Conservation (phyloP, 2,329 filamentous ascomycete genomes). For the Diplodia scrobiculata region DNA sequence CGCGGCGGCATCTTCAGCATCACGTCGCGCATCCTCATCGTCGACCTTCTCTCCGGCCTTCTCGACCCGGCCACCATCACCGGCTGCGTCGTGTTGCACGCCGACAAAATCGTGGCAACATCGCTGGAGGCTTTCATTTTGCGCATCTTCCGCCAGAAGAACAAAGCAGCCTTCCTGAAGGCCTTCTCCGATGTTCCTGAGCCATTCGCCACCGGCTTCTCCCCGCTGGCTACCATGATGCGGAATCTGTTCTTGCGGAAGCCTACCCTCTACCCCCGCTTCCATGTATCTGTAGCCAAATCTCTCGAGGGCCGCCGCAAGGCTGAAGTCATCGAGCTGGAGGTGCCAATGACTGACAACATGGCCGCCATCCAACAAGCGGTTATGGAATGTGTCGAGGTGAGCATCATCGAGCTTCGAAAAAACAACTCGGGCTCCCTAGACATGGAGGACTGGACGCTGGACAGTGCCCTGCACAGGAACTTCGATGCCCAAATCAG, state of each 20-base stretch:
- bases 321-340: conserved; percentile 94
- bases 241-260: conserved; percentile 88
- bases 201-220: conserved; percentile 83
- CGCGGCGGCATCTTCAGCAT: conserved; percentile 92
- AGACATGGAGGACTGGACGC: conserved; percentile 95
- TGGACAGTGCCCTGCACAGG: conserved; percentile 87
- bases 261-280: conserved; percentile 87
- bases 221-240: conserved; percentile 86
- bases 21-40: conserved; percentile 91
- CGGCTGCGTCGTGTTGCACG: conserved; percentile 82
- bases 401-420: conserved; percentile 89
- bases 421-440: conserved; percentile 79
- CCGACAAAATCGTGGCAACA: conserved; percentile 80
- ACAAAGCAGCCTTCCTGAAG: conserved; percentile 90
- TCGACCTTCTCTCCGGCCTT: conserved; percentile 84
- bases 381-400: conserved; percentile 92
- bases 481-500: conserved; percentile 90
- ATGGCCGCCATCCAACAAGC: conserved; percentile 95
- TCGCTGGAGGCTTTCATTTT: conserved; percentile 94
- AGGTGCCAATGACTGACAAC: conserved; percentile 90
- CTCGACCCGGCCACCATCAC: conserved; percentile 83
- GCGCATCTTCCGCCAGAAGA: conserved; percentile 89
- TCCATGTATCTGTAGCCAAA: conserved; percentile 85
- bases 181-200: conserved; percentile 94
- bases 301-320: conserved; percentile 88